Conservation (phyloP, 1,139 yeast species). For the Yamadazyma sp. region DNA sequence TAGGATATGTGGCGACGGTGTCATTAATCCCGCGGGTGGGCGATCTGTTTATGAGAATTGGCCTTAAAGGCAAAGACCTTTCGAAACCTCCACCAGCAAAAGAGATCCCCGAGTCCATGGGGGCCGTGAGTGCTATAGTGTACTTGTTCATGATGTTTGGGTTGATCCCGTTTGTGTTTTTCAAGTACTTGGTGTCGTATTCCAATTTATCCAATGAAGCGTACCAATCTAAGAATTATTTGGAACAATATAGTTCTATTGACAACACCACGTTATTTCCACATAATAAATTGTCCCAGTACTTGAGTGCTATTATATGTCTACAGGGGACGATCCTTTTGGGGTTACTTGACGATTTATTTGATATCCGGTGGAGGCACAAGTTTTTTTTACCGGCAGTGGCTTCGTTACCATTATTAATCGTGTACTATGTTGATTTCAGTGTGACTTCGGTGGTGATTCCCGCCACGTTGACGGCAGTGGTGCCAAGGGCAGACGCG, state of each 20-base stretch:
- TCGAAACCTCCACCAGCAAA: conserved; percentile 61
- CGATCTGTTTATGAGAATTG: conserved; percentile 68
- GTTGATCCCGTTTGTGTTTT: conserved; percentile 86
- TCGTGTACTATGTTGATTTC: conserved; percentile 91
- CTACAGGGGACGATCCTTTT: conserved; percentile 79
- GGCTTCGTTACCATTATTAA: conserved; percentile 85
- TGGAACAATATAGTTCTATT: conserved; percentile 34
- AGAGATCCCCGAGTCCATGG: conserved; percentile 83
- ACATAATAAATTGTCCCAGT: conserved; percentile 82
- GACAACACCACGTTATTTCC: conserved; percentile 54
- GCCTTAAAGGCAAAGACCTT: conserved; percentile 80
- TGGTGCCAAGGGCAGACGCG: conserved; percentile 25
- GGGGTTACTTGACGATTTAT: conserved; percentile 92
- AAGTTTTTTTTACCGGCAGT: conserved; percentile 94
- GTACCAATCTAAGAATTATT: conserved; percentile 32
- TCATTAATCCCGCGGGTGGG: conserved; percentile 66
- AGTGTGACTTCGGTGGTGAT: conserved; percentile 89
- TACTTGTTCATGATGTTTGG: conserved; percentile 79
- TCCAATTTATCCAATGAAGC: conserved; percentile 37
- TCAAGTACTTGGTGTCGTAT: conserved; percentile 67
- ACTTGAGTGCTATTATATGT: conserved; percentile 79
- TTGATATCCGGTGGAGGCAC: conserved; percentile 96
- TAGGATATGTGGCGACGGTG: conserved; percentile 63
- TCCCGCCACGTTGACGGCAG: conserved; percentile 62
- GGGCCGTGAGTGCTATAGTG: conserved; percentile 80